Percentiles rank a stretch among this genome's conserved stretches.
phyloP scores from a whole-genome alignment of 352 stramenopile species.

The Globisporangium nunn region DNA sequence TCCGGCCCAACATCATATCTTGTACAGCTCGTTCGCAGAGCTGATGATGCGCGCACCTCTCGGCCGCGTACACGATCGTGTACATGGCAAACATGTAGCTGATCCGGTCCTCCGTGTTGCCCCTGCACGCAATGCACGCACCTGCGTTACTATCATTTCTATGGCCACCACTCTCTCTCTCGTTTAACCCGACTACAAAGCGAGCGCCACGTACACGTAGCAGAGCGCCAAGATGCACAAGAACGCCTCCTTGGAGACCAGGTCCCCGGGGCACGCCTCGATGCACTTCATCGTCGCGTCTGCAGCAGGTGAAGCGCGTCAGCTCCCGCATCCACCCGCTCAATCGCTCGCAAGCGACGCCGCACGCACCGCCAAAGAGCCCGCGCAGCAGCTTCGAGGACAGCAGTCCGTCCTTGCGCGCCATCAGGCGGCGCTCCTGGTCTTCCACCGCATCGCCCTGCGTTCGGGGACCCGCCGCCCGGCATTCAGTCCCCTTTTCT shows the following conservation, averaged over 20 bases:
- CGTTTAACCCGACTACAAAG: too few species aligned
- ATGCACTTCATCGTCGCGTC: conserved; percentile 63
- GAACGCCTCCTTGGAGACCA: conserved; percentile 67
- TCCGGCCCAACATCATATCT: neutral
- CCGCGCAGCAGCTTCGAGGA: conserved; percentile 70
- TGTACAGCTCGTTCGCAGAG: too few species aligned
- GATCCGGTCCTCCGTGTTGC: conserved; percentile 84
- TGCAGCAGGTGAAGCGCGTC: conserved; percentile 4
- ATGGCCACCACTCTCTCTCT: too few species aligned
- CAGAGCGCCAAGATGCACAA: conserved; percentile 60
- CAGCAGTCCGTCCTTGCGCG: conserved; percentile 59
- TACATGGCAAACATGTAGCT: conserved; percentile 87
- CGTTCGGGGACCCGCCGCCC: too few species aligned
- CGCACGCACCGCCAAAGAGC: conserved; percentile 56
- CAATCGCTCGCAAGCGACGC: too few species aligned
- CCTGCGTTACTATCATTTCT: too few species aligned
- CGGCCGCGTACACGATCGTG: conserved; percentile 57
- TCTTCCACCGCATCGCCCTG: conserved; percentile 71
- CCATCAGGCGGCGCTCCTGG: conserved; percentile 50
- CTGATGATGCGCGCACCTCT: conserved; percentile 36
- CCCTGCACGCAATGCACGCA: too few species aligned
- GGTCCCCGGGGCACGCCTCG: conserved; percentile 39
- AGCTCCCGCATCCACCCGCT: too few species aligned
- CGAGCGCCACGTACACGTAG: conserved; percentile 48
- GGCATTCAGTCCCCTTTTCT: too few species aligned